Conservation (phyloP, 2,329 filamentous ascomycete species). For the Cladosporium austrohemisphaericum region DNA sequence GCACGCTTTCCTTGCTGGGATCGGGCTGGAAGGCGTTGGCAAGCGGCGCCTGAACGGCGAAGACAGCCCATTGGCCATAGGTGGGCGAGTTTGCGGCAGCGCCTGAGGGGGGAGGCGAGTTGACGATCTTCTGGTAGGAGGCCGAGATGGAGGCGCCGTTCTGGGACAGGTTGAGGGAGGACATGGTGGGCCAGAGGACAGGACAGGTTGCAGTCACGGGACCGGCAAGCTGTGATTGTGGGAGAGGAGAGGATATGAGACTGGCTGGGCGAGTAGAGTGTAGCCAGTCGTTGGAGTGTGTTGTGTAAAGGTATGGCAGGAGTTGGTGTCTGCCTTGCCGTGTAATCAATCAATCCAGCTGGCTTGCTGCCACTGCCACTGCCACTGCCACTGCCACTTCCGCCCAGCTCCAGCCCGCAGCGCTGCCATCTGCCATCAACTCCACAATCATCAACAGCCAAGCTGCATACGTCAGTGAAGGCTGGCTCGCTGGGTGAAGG, state of each 20-base stretch:
- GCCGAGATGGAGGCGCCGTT: slow-evolving; percentile 52
- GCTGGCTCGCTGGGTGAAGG: no score
- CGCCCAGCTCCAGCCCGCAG: no score
- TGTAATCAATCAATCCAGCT: no score
- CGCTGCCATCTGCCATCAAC: no score
- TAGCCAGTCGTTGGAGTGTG: slow-evolving; percentile 2
- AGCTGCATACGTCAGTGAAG: no score
- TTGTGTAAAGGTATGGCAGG: neutral
- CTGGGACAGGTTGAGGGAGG: slow-evolving; percentile 54
- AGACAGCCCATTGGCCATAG: slow-evolving; percentile 88
- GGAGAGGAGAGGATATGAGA: neutral
- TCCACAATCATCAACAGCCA: no score
- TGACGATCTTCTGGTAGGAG: slow-evolving; percentile 64
- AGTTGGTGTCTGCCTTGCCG: no score
- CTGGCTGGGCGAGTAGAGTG: neutral
- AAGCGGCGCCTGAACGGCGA: slow-evolving; percentile 86
- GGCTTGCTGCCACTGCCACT: no score
- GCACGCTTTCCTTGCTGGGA: slow-evolving; percentile 82
- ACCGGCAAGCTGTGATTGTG: neutral
- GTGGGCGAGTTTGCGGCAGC: slow-evolving; percentile 67
- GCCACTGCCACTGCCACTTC: no score
- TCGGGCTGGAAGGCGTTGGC: slow-evolving; percentile 88
- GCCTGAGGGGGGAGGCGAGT: slow-evolving; percentile 55
- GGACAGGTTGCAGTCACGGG: slow-evolving; percentile 7
- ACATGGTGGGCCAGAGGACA: slow-evolving; percentile 53